A percentile compares a stretch with the other conserved stretches of the same genome.
Evolutionary conservation across 2,329 filamentous ascomycete species (phyloP).

Genomic region (Scytalidium sp.): DNA sequence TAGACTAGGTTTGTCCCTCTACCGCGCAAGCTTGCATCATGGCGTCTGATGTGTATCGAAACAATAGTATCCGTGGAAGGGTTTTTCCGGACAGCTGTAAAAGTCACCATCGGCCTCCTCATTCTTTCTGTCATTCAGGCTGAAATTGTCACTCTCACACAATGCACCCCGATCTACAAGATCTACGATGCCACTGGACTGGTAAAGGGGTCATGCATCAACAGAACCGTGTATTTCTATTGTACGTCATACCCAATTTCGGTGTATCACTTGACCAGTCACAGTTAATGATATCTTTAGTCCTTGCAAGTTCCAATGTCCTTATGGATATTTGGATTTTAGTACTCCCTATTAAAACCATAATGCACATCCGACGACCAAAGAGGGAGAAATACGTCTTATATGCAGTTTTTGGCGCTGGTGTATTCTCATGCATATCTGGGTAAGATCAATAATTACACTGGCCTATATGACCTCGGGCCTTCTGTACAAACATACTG

Average conservation of each 20-base stretch:
- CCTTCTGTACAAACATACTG: not conserved
- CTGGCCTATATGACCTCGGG: no score
- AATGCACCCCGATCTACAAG: constrained; percentile 29
- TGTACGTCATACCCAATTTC: constrained; percentile 14
- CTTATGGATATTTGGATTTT: constrained; percentile 14
- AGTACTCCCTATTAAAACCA: constrained; percentile 11
- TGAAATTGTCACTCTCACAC: constrained; percentile 22
- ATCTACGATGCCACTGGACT: constrained; percentile 29
- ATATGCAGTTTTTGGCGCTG: constrained; percentile 12
- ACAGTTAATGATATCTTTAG: constrained; percentile 3
- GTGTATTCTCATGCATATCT: constrained; percentile 21
- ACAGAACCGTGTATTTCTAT: constrained; percentile 31
- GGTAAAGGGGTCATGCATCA: constrained; percentile 27
- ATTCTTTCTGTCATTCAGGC: constrained; percentile 22
- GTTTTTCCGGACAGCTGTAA: constrained; percentile 19
- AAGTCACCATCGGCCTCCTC: constrained; percentile 25
- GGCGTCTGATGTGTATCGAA: not conserved
- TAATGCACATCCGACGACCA: constrained; percentile 8
- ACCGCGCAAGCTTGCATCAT: constrained; percentile 2
- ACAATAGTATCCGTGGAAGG: constrained; percentile 20
- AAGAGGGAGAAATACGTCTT: constrained; percentile 13
- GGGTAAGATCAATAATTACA: constrained; percentile 1
- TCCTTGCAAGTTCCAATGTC: constrained; percentile 12
- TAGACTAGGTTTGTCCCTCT: constrained; percentile 24
- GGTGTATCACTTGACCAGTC: not conserved